phyloP scores from a whole-genome alignment of 2,329 filamentous ascomycete genomes.

The Penicillium sp. region DNA sequence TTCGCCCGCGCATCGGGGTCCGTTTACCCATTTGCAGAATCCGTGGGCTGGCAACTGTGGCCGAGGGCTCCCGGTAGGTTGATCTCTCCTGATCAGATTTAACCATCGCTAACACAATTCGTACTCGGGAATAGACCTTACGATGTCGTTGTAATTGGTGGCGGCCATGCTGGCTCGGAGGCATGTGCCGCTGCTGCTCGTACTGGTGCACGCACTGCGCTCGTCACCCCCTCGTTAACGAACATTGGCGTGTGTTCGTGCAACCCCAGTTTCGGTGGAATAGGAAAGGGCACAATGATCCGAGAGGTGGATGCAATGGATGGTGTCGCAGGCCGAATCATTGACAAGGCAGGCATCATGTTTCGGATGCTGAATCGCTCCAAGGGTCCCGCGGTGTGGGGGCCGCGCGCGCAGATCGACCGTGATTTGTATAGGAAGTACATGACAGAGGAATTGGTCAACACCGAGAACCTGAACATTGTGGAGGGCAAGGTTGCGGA shows the following conservation, averaged over 20 bases:
- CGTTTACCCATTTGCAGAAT: conserved; percentile 19
- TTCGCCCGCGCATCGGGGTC: conserved; percentile 28
- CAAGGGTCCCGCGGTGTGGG: conserved; percentile 96
- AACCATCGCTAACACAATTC: background rate
- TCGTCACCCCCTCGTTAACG: conserved; percentile 82
- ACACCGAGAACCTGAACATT: conserved; percentile 76
- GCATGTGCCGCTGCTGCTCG: conserved; percentile 88
- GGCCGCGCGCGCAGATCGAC: conserved; percentile 94
- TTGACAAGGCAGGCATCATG: conserved; percentile 93
- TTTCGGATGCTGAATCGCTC: conserved; percentile 84
- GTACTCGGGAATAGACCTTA: conserved; percentile 56
- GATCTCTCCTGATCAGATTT: background rate
- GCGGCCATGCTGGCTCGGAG: conserved; percentile 93
- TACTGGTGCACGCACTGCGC: conserved; percentile 80
- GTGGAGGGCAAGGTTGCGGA: conserved; percentile 88
- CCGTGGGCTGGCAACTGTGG: conserved; percentile 43
- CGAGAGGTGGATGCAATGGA: conserved; percentile 94
- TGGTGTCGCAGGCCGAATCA: conserved; percentile 80
- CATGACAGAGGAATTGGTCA: conserved; percentile 82
- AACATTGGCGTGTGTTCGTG: conserved; percentile 95
- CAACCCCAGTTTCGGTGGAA: conserved; percentile 97
- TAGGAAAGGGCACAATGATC: conserved; percentile 95
- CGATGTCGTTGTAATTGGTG: conserved; percentile 94
- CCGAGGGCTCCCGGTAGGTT: conserved; percentile 37
- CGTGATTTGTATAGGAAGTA: conserved; percentile 81